phyloP scores from a whole-genome alignment of 306 rosid species.

The Lathyrus aphaca region DNA sequence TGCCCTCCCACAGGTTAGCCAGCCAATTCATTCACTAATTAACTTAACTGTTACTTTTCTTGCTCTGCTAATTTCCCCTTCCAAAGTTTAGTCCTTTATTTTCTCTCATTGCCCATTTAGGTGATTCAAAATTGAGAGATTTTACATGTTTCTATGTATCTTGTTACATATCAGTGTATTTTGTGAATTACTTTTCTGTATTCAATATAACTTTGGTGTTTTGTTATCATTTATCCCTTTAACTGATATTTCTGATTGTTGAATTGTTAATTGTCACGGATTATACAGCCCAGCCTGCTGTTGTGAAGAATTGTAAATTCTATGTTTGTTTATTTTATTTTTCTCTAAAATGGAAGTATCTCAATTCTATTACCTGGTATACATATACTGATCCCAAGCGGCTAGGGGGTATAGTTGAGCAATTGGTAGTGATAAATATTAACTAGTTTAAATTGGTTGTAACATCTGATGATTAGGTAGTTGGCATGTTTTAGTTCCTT shows the following conservation, averaged over 20 bases:
- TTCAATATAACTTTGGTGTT: constrained; percentile 11
- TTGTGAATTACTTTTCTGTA: constrained; percentile 2
- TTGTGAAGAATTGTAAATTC: constrained; percentile 14
- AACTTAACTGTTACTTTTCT: constrained; percentile 11
- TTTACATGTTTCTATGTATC: constrained; percentile 18
- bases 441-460: constrained; percentile 19
- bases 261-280: constrained; percentile 6
- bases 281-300: constrained; percentile 10
- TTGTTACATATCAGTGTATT: neutral
- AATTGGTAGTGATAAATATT: neutral
- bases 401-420: constrained; percentile 19
- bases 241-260: constrained; percentile 10
- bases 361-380: constrained; percentile 16
- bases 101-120: constrained; percentile 34
- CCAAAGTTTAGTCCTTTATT: constrained; percentile 10
- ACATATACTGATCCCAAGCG: constrained; percentile 16
- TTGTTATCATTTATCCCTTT: constrained; percentile 24
- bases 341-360: neutral
- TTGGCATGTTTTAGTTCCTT: constrained; percentile 27
- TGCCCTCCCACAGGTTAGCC: constrained; percentile 91
- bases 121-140: constrained; percentile 20
- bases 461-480: constrained; percentile 30
- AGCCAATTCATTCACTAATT: constrained; percentile 27
- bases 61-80: neutral
- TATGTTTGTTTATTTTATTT: neutral